Percentiles rank a stretch among this genome's conserved stretches.
These are phyloP conservation scores for Funneliformis caledonium DNA, from an alignment of 371 early-diverging fungal species.

Conservation along the genomic window DNA sequence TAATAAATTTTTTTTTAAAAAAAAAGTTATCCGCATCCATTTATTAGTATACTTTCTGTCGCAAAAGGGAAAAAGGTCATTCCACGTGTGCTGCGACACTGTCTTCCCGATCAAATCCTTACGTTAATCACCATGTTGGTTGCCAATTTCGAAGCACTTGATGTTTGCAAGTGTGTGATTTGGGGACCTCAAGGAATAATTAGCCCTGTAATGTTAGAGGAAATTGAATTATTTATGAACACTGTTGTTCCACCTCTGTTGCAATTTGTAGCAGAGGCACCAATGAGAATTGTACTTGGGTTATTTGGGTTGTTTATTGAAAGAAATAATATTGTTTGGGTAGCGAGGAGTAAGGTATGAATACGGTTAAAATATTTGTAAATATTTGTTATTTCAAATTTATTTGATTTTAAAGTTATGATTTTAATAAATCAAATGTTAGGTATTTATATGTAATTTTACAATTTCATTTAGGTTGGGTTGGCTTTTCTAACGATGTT, in stretches of 20 bases:
- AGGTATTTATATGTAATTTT: slow-evolving; percentile 5
- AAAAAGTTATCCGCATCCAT: slow-evolving; percentile 60
- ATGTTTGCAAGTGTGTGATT: slow-evolving; percentile 71
- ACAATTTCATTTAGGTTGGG: slow-evolving; percentile 60
- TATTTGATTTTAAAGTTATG: background rate
- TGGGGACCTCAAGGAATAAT: slow-evolving; percentile 44
- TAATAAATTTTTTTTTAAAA: background rate
- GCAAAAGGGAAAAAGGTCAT: slow-evolving; percentile 87
- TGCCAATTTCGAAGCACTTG: slow-evolving; percentile 81
- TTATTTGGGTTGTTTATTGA: slow-evolving; percentile 82
- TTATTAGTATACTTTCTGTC: slow-evolving; percentile 71
- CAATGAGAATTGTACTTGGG: slow-evolving; percentile 78
- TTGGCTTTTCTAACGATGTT: slow-evolving; percentile 89
- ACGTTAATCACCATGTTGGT: slow-evolving; percentile 77
- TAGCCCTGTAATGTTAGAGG: slow-evolving; percentile 59
- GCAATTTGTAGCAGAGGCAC: slow-evolving; percentile 79
- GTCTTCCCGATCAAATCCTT: slow-evolving; percentile 78
- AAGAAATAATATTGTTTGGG: slow-evolving; percentile 81
- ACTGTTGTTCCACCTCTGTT: slow-evolving; percentile 82
- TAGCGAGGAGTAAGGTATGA: slow-evolving; percentile 76
- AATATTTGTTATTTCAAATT: background rate
- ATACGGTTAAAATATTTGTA: background rate
- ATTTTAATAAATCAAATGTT: background rate
- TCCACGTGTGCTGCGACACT: slow-evolving; percentile 81
- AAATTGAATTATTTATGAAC: slow-evolving; percentile 85